These are phyloP conservation scores for Paraglomus brasilianum DNA, from an alignment of 192 early-diverging fungal genomes.

Conservation along the genomic window DNA sequence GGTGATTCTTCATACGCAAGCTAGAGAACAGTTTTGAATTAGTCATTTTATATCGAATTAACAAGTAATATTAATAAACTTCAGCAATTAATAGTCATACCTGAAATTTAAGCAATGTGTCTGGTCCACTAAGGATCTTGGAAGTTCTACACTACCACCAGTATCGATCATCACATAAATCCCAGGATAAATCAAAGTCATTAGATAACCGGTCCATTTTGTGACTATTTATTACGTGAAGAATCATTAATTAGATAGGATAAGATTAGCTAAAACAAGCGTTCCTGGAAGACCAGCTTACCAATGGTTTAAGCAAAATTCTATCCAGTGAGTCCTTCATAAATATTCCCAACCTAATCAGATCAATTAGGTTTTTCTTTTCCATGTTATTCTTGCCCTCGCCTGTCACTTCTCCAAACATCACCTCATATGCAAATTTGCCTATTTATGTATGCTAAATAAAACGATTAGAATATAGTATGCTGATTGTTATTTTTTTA, in stretches of 20 bases:
- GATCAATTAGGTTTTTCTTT: conserved; percentile 30
- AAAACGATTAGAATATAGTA: conserved; percentile 15
- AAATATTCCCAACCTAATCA: conserved; percentile 26
- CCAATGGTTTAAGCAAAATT: conserved; percentile 19
- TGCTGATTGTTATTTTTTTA: too few species aligned
- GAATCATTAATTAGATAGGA: conserved; percentile 16
- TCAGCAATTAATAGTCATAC: conserved; percentile 15
- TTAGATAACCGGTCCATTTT: conserved; percentile 27
- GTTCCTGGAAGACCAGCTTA: conserved; percentile 24
- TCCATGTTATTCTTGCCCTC: conserved; percentile 23
- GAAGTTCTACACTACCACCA: conserved; percentile 24
- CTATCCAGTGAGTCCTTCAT: conserved; percentile 27
- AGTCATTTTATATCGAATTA: conserved; percentile 17
- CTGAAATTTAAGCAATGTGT: conserved; percentile 17
- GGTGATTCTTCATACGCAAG: conserved; percentile 13
- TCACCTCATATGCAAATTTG: conserved; percentile 17
- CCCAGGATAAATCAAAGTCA: conserved; percentile 7
- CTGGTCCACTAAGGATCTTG: conserved; percentile 22
- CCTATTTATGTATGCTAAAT: conserved; percentile 23
- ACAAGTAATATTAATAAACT: conserved; percentile 5
- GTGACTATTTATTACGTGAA: conserved; percentile 24
- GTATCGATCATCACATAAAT: conserved; percentile 23
- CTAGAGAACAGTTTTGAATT: conserved; percentile 25
- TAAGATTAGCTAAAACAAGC: neutral
- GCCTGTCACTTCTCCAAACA: conserved; percentile 27